Conservation (phyloP, 2,329 filamentous ascomycete genomes). For the Macroventuria anomochaeta region DNA sequence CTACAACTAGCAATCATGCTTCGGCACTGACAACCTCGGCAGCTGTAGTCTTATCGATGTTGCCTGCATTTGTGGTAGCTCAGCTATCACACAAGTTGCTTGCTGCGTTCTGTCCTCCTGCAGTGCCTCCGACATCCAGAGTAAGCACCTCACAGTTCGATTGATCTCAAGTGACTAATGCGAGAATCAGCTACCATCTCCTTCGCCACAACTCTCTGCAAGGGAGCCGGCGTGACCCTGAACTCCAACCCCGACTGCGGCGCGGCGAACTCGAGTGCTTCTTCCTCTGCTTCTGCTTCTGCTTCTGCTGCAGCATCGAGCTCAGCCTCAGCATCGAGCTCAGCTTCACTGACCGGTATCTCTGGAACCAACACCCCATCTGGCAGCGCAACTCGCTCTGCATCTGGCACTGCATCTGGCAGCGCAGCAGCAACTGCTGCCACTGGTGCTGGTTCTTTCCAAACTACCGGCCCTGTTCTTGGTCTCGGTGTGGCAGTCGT, state of each 20-base stretch:
- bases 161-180: slow-evolving; percentile 3
- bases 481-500: slow-evolving; percentile 37
- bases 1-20: slow-evolving; percentile 42
- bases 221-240: slow-evolving; percentile 47
- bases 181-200: slow-evolving; percentile 47
- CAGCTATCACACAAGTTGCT: slow-evolving; percentile 46
- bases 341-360: slow-evolving; percentile 5
- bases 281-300: slow-evolving; percentile 17
- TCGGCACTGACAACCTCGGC: slow-evolving; percentile 44
- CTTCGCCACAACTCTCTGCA: slow-evolving; percentile 52
- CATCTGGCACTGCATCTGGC: slow-evolving; percentile 14
- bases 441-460: slow-evolving; percentile 32
- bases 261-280: slow-evolving; percentile 19
- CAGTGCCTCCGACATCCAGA: slow-evolving; percentile 40
- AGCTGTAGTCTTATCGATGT: slow-evolving; percentile 50
- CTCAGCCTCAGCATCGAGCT: slow-evolving; percentile 6
- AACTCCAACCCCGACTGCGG: slow-evolving; percentile 49
- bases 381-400: slow-evolving; percentile 9
- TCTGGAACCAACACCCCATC: slow-evolving; percentile 14
- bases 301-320: slow-evolving; percentile 4
- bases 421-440: slow-evolving; percentile 10
- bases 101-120: slow-evolving; percentile 53
- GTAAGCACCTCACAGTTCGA: slow-evolving; percentile 19
- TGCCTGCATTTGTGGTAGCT: slow-evolving; percentile 53
- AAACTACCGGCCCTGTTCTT: slow-evolving; percentile 30